phyloP scores from a whole-genome alignment of 768 basidiomycete species.

The Suillus subaureus region DNA sequence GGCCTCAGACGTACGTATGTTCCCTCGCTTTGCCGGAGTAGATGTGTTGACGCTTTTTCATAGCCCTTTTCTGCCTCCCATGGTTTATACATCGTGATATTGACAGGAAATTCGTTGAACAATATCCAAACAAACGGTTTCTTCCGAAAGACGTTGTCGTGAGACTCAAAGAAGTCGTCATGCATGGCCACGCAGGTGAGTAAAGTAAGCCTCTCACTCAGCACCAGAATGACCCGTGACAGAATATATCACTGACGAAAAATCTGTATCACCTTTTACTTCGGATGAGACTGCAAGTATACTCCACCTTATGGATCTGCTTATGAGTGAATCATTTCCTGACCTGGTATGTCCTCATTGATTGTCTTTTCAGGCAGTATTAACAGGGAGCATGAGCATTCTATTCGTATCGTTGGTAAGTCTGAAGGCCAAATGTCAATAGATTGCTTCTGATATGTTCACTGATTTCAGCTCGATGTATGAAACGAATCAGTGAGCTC shows the following conservation, averaged over 20 bases:
- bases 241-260: constrained; percentile 28
- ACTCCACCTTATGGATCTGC: constrained; percentile 26
- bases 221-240: constrained; percentile 28
- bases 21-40: not conserved
- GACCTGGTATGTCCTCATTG: too few relatives aligned
- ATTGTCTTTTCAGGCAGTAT: not conserved
- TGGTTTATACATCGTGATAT: not conserved
- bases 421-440: not conserved
- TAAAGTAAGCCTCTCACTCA: not conserved
- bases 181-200: constrained; percentile 11
- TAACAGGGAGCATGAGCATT: not conserved
- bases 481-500: constrained; percentile 43
- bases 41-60: not conserved
- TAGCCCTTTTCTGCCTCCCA: not conserved
- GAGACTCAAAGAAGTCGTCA: not conserved
- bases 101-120: not conserved
- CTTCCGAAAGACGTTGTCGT: not conserved
- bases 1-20: not conserved
- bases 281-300: constrained; percentile 38
- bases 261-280: constrained; percentile 35
- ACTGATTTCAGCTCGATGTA: constrained; percentile 38
- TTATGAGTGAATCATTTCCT: constrained; percentile 31
- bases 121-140: constrained; percentile 9
- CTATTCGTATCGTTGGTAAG: not conserved
- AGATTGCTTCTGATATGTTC: not conserved